A percentile compares a stretch with the other conserved stretches of the same genome.
These are phyloP conservation scores for Quercus lobata DNA, from an alignment of 331 rosid species.

Conservation along the genomic window DNA sequence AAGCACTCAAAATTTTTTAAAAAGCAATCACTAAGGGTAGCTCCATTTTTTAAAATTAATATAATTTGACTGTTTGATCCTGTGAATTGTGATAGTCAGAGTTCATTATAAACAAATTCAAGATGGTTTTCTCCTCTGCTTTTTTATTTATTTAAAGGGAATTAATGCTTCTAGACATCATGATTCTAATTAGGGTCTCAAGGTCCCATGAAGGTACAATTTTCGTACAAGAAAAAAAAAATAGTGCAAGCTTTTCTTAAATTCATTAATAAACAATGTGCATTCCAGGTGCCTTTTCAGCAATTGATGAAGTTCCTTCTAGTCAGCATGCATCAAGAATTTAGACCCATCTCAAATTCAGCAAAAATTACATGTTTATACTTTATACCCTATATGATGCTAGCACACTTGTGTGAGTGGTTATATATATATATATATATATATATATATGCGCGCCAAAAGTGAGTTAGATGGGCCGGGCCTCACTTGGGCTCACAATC, in stretches of 20 bases:
- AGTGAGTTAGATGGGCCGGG: too few species aligned
- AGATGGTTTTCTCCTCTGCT: background rate
- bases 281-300: constrained; percentile 8
- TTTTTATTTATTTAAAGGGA: background rate
- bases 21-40: background rate
- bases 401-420: too few species aligned
- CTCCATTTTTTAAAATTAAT: background rate
- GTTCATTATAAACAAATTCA: background rate
- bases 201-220: background rate
- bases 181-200: background rate
- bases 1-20: background rate
- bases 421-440: too few species aligned
- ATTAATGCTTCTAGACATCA: background rate
- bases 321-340: constrained; percentile 16
- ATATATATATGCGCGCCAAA: too few species aligned
- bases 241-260: background rate
- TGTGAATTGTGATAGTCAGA: background rate
- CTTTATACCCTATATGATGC: too few species aligned
- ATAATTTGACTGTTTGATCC: background rate
- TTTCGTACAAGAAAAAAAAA: constrained; percentile 5
- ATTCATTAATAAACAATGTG: background rate
- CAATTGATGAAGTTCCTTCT: background rate
- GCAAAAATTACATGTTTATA: background rate
- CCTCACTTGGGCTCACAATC: too few species aligned
- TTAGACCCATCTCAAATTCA: background rate